Percentiles rank a stretch among this genome's conserved stretches.
Conservation (phyloP, 805 yeast species). For the Kodamaea lidongshanica region DNA sequence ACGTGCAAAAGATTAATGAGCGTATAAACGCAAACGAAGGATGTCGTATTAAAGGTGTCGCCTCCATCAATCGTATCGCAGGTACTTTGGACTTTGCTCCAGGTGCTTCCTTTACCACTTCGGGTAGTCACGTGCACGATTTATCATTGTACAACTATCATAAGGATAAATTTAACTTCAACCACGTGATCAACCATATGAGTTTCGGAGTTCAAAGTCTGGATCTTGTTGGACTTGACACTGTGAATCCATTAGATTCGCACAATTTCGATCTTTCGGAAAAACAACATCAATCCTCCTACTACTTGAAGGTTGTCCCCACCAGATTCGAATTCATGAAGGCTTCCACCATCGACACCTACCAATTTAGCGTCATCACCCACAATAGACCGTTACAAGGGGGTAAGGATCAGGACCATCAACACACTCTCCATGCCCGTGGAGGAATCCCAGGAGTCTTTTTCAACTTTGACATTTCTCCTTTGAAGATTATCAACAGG, state of each 20-base stretch:
- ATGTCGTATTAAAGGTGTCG: constrained; percentile 76
- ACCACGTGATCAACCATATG: constrained; percentile 72
- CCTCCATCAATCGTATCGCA: constrained; percentile 74
- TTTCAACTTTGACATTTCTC: constrained; percentile 85
- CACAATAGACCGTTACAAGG: constrained; percentile 84
- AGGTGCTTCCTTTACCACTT: constrained; percentile 63
- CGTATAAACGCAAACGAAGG: constrained; percentile 64
- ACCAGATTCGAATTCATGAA: constrained; percentile 70
- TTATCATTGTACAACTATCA: constrained; percentile 60
- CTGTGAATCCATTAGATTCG: constrained; percentile 68
- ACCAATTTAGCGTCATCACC: constrained; percentile 82
- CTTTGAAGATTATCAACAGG: constrained; percentile 81
- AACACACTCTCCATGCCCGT: constrained; percentile 68
- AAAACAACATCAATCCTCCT: constrained; percentile 62
- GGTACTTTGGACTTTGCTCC: constrained; percentile 97
- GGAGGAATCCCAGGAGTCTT: constrained; percentile 93
- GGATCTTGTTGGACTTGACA: constrained; percentile 18
- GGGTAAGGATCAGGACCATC: constrained; percentile 88
- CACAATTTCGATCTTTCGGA: constrained; percentile 32
- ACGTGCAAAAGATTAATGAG: constrained; percentile 54
- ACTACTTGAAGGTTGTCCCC: constrained; percentile 84
- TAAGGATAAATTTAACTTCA: constrained; percentile 58
- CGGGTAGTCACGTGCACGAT: constrained; percentile 76
- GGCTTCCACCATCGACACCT: constrained; percentile 55
- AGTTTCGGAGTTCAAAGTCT: constrained; percentile 60